Percentiles rank a stretch among this genome's conserved stretches.
Conservation (phyloP, 2,329 filamentous ascomycete genomes). For the Penicillium janthinellum region DNA sequence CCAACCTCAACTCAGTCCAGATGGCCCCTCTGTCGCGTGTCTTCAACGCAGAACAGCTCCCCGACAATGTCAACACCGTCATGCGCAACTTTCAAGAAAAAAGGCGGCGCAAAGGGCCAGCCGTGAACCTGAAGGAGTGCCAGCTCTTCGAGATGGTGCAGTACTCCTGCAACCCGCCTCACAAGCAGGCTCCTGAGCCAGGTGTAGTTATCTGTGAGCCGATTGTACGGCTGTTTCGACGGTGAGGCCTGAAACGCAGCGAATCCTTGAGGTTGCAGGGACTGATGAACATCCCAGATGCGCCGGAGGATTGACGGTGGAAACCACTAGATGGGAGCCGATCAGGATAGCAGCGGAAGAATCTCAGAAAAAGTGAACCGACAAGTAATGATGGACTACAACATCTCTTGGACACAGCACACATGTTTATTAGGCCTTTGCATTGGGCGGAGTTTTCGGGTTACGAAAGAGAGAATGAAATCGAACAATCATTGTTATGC, state of each 20-base stretch:
- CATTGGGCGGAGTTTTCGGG: slow-evolving; percentile 22
- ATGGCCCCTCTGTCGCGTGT: slow-evolving; percentile 61
- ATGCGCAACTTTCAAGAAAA: slow-evolving; percentile 51
- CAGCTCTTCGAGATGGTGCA: slow-evolving; percentile 62
- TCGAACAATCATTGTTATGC: slow-evolving; percentile 17
- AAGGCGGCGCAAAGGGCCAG: slow-evolving; percentile 54
- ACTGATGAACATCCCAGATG: slow-evolving; percentile 38
- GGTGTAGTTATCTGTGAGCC: slow-evolving; percentile 56
- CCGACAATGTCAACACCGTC: slow-evolving; percentile 52
- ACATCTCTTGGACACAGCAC: not conserved
- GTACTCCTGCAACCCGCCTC: slow-evolving; percentile 61
- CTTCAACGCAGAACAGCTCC: slow-evolving; percentile 55
- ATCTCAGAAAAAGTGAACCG: slow-evolving; percentile 29
- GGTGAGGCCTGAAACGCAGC: slow-evolving; percentile 46
- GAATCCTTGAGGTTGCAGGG: not conserved
- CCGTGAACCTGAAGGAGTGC: slow-evolving; percentile 57
- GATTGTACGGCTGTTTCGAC: slow-evolving; percentile 60
- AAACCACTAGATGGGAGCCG: slow-evolving; percentile 64
- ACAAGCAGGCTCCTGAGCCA: slow-evolving; percentile 44
- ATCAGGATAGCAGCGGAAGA: slow-evolving; percentile 36
- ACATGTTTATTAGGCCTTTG: slow-evolving; percentile 1
- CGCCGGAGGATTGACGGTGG: slow-evolving; percentile 58
- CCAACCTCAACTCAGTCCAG: not conserved
- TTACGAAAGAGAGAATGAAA: slow-evolving; percentile 10
- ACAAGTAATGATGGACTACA: slow-evolving; percentile 17